These are phyloP conservation scores for Fusarium fracticaudum DNA, from an alignment of 2,329 filamentous ascomycete genomes.

Conservation along the genomic window DNA sequence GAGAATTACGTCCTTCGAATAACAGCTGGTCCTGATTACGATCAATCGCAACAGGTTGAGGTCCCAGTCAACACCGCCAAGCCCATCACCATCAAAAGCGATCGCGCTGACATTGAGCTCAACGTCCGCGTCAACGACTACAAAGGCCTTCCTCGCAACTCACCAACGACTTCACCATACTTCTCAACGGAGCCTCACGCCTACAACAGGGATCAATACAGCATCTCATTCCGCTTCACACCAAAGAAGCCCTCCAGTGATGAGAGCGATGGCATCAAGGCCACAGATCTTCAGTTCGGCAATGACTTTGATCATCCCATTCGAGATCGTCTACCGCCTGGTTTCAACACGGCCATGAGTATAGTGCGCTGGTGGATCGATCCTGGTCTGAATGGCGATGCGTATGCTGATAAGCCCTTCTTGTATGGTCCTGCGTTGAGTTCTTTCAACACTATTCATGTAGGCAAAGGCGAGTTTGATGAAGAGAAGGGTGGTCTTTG, in stretches of 20 bases:
- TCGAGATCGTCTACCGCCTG: constrained; percentile 83
- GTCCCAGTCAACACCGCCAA: constrained; percentile 79
- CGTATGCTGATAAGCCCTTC: constrained; percentile 86
- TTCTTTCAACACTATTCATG: constrained; percentile 79
- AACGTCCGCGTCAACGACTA: constrained; percentile 77
- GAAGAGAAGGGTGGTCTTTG: constrained; percentile 61
- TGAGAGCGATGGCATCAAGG: constrained; percentile 63
- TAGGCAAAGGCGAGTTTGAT: constrained; percentile 65
- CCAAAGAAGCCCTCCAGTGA: constrained; percentile 62
- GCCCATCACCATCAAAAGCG: constrained; percentile 69
- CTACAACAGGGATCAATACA: constrained; percentile 79
- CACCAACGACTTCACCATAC: constrained; percentile 78
- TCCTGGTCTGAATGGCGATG: constrained; percentile 88
- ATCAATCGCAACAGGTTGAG: constrained; percentile 73
- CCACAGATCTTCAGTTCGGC: constrained; percentile 83
- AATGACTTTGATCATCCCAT: constrained; percentile 97
- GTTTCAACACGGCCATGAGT: constrained; percentile 84
- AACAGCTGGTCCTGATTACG: constrained; percentile 82
- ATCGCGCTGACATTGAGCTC: constrained; percentile 72
- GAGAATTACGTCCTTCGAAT: constrained; percentile 83
- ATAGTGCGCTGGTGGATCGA: constrained; percentile 93
- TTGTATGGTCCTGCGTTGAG: constrained; percentile 85
- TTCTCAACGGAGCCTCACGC: constrained; percentile 77
- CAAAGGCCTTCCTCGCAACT: constrained; percentile 74
- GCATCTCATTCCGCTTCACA: constrained; percentile 80